Base-by-base conservation (phyloP, 371 early-diverging fungal species). In the Paraphysoderma sedebokerense region DNA sequence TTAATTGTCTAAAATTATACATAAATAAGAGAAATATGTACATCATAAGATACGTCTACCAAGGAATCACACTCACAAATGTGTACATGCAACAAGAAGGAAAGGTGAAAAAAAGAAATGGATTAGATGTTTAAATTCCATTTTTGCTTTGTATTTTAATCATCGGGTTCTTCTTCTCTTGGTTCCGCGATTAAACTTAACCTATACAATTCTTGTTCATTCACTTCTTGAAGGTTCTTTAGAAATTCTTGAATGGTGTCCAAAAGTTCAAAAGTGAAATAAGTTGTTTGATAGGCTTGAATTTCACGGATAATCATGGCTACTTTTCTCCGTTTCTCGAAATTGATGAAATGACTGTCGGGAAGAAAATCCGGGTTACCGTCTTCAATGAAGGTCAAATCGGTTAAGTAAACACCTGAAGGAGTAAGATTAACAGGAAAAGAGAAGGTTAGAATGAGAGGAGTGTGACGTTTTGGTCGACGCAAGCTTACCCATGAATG, bases 281-380 rank as follows among this genome's bases (percentile, higher is more conserved):
- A 33, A 17, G 6, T 5, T 6, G 9, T 26, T 31, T 70, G 68
- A 46, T 53, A 65, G n/a, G 44, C 34, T 29, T 55, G 55, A 39
- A 74, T 67, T 23, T 65, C 66, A 20, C 52, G 45, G 7, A 74
- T 58, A 5, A 68, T 44, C 13, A 33, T 28, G 38, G 60, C 56
- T 1, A 65, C 62, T 42, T 74, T 74, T 12, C 66, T 48, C 9
- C 72, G 63, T 49, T 74, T 74, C 7, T 70, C 72, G 47, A 70
- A 70, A 48, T 74, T 74, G 50, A 74, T 66, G 47, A 49, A 53
- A 30, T 50, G 44, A 13, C 55, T 33, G 32, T 70, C 63, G 3
- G 71, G 71, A 27, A 74, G 38, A 44, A 60, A 63, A 35, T 68
- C 68, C 2, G 61, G 58, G 48, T 74, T 74, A 20, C 74, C 74